These are phyloP conservation scores for Cercospora citrullina DNA, from an alignment of 2,329 filamentous ascomycete genomes.

Conservation along the genomic window DNA sequence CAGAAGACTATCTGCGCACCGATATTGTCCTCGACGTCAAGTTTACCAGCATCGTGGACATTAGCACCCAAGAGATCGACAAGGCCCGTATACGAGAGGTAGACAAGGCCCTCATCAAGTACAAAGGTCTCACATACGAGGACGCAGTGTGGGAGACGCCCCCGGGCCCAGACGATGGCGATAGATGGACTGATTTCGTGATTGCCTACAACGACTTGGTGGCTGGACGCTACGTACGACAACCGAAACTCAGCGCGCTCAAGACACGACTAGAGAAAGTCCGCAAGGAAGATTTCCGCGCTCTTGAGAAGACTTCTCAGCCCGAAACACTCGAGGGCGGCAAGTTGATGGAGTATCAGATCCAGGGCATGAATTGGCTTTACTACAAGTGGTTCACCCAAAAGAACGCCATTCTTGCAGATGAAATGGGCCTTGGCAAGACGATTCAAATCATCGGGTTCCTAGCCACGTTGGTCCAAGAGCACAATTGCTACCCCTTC, in stretches of 20 bases:
- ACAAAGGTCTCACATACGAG: slow-evolving; percentile 87
- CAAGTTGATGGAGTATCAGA: slow-evolving; percentile 87
- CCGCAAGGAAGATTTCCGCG: slow-evolving; percentile 65
- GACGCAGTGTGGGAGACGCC: slow-evolving; percentile 88
- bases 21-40: slow-evolving; percentile 87
- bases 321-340: slow-evolving; percentile 73
- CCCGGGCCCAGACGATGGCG: slow-evolving; percentile 63
- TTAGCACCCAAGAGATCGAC: slow-evolving; percentile 67
- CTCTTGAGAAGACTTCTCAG: slow-evolving; percentile 68
- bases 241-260: slow-evolving; percentile 57
- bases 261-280: slow-evolving; percentile 68
- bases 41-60: slow-evolving; percentile 60
- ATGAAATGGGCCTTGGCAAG: slow-evolving; percentile 98
- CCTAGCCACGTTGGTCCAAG: slow-evolving; percentile 65
- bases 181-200: slow-evolving; percentile 76
- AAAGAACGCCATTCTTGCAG: slow-evolving; percentile 86
- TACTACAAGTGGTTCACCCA: slow-evolving; percentile 82
- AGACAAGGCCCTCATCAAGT: slow-evolving; percentile 78
- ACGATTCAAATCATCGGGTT: slow-evolving; percentile 90
- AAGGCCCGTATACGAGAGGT: slow-evolving; percentile 71
- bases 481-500: slow-evolving; percentile 80
- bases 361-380: slow-evolving; percentile 93
- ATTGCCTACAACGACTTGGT: slow-evolving; percentile 85
- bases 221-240: slow-evolving; percentile 70
- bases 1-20: slow-evolving; percentile 78